Evolutionary conservation across 78 protist genomes (phyloP).

Genomic region (Trichosphaerium sp.): DNA sequence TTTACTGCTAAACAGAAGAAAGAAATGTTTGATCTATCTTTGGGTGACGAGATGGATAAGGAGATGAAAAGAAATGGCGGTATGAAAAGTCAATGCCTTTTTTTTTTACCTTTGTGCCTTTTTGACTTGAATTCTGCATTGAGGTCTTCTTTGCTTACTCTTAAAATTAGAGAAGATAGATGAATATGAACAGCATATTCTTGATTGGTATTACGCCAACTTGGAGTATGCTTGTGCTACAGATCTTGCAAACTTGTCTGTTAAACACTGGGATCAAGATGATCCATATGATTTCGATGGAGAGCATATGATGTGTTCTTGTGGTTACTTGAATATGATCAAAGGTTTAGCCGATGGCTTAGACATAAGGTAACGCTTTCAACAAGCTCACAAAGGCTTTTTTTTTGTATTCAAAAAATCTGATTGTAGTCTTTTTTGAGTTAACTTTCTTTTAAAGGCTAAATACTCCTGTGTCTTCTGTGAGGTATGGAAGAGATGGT

Average conservation of each 20-base stretch:
- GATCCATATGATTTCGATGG: conserved; percentile 15
- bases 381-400: too few species aligned
- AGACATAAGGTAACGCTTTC: too few species aligned
- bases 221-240: conserved; percentile 45
- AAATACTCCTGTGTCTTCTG: background rate
- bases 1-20: background rate
- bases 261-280: conserved; percentile 32
- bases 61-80: too few species aligned
- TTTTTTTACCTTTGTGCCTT: too few species aligned
- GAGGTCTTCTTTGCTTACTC: too few species aligned
- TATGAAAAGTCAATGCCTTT: too few species aligned
- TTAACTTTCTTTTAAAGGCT: too few species aligned
- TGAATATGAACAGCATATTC: background rate
- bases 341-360: background rate
- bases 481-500: background rate
- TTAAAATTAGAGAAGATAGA: too few species aligned
- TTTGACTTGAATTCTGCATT: too few species aligned
- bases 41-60: background rate
- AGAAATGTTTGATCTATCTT: background rate
- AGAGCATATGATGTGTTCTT: conserved; percentile 4
- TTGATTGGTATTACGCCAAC: conserved; percentile 37
- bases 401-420: too few species aligned
- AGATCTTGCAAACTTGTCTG: background rate
- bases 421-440: too few species aligned
- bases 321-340: conserved; percentile 17